Evolutionary conservation across 345 rosid genomes (phyloP).

Genomic region (Euphorbia tirucalli): DNA sequence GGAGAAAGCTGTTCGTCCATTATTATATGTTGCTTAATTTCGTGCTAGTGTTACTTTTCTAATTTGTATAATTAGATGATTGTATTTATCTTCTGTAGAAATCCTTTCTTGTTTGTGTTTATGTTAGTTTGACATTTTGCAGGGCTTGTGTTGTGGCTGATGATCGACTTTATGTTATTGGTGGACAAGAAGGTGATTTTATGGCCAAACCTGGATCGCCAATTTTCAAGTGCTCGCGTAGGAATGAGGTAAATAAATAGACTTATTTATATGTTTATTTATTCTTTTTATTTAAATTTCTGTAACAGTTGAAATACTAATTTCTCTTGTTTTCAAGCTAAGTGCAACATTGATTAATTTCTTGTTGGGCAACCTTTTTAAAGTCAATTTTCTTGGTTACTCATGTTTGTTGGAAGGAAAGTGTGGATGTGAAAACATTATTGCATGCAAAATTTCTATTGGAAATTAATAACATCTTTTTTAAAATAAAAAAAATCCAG

Average conservation of each 20-base stretch:
- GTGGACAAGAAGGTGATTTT: constrained; percentile 99
- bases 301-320: too few species aligned
- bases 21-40: constrained; percentile 1
- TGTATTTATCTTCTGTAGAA: neutral
- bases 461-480: too few species aligned
- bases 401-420: neutral
- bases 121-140: constrained; percentile 9
- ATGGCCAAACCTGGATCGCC: constrained; percentile 99
- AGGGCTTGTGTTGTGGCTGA: constrained; percentile 83
- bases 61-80: neutral
- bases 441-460: too few species aligned
- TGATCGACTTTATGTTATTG: constrained; percentile 69
- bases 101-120: neutral
- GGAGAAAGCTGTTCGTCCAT: neutral
- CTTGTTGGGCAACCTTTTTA: neutral
- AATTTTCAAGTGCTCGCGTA: constrained; percentile 90
- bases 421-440: too few species aligned
- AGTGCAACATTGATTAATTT: neutral
- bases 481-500: neutral
- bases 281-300: too few species aligned
- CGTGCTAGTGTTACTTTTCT: neutral
- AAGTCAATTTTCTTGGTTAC: constrained; percentile 8
- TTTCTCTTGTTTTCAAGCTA: too few species aligned
- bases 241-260: constrained; percentile 59
- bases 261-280: neutral